Evolutionary conservation across 192 early-diverging fungal genomes (phyloP).

Genomic region (Dimargaris cristalligena): DNA sequence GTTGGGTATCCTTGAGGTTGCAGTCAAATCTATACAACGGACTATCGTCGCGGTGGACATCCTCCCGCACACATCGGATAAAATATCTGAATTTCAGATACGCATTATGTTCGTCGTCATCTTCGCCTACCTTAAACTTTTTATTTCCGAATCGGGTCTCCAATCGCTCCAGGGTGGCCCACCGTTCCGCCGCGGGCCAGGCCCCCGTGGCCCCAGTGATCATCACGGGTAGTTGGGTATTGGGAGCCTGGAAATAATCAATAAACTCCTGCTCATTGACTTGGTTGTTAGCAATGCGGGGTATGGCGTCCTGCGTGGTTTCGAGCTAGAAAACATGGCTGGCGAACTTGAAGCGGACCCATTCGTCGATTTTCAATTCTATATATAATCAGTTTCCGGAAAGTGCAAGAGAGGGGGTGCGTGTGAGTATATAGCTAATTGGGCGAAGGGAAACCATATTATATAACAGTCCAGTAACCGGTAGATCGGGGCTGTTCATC

Average conservation of each 20-base stretch:
- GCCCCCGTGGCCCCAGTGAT: constrained; percentile 32
- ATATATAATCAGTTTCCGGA: too few relatives aligned
- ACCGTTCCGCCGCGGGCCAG: constrained; percentile 37
- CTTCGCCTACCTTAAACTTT: constrained; percentile 65
- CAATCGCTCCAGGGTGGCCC: constrained; percentile 37
- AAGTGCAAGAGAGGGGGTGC: too few relatives aligned
- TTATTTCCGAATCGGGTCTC: constrained; percentile 34
- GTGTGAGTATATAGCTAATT: too few relatives aligned
- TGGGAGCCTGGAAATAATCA: constrained; percentile 30
- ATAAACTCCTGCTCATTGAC: constrained; percentile 41
- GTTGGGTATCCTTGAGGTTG: constrained; percentile 35
- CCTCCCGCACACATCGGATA: constrained; percentile 31
- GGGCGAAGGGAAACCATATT: too few relatives aligned
- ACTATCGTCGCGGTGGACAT: constrained; percentile 40
- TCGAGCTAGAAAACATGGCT: constrained; percentile 32
- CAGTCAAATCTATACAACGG: constrained; percentile 73
- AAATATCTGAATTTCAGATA: constrained; percentile 46
- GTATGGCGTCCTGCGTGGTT: constrained; percentile 26
- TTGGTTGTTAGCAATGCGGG: constrained; percentile 33
- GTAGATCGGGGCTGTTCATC: too few relatives aligned
- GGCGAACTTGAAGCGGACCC: constrained; percentile 33
- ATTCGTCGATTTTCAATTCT: constrained; percentile 49
- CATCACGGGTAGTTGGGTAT: constrained; percentile 42
- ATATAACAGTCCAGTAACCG: too few relatives aligned
- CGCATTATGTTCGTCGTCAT: constrained; percentile 51